Base-by-base conservation (phyloP, 1,284 basidiomycete species). In the Cystobasidium sp. region DNA sequence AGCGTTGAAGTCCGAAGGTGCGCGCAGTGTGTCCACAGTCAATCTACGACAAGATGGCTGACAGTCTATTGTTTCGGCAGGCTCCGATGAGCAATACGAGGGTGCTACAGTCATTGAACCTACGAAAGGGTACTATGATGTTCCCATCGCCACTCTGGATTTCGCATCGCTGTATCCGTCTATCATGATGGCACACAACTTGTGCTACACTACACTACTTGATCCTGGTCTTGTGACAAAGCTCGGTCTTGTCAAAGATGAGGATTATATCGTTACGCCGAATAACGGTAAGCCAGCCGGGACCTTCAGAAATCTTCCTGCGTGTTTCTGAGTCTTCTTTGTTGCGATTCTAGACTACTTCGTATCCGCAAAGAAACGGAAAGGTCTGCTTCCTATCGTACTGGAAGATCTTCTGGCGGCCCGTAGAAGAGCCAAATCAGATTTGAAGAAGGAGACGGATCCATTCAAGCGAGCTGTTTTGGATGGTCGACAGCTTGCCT, bases 121-220 rank as follows among this genome's bases (percentile, higher is more conserved):
- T 0, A 89, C 87, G 81, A 93, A 90, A 80, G 94, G 95, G 0
- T 98, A 91, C 82, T 98, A 97, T 81, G 93, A 96, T 80, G 88
- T 89, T 0, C 94, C 94, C 0, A 97, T 98, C 79, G 93, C 95
- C 6, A 97, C 94, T 0, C 87, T 98, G 53, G 94, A 98, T 87
- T 98, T 98, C 84, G 94, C 92, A 73, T 97, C 94, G 0, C 86
- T 98, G 77, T 98, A 98, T 82, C 94, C 94, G 0, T 97, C 95
- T 0, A 97, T 98, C 84, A 98, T 98, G 94, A 97, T 97, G 94
- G 95, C 94, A 0, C 95, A 98, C 82, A 98, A 97, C 81, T 84
- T 98, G 1, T 97, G 94, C 82, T 98, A 97, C 80, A 97, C 95
- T 0, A 96, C 95, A 0, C 85, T 97, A 16, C 82, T 96, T 24